These are phyloP conservation scores for Elaphomyces granulatus DNA, from an alignment of 495 filamentous ascomycete species.

Conservation along the genomic window DNA sequence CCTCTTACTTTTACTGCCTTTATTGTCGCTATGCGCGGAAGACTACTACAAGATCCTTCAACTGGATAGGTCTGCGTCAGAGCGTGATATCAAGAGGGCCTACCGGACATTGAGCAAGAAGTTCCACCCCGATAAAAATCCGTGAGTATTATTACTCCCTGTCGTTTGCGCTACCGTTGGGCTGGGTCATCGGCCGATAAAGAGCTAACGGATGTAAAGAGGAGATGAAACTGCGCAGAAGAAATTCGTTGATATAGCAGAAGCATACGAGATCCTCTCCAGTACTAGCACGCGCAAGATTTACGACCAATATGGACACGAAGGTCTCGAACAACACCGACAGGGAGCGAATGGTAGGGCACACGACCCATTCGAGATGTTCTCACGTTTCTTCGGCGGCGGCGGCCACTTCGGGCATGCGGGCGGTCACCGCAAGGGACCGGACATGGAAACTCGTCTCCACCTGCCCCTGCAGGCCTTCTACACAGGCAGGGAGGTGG, in stretches of 20 bases:
- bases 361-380: constrained; percentile 93
- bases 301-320: constrained; percentile 93
- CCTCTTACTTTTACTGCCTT: constrained; percentile 28
- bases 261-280: constrained; percentile 90
- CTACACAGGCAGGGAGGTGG: constrained; percentile 74
- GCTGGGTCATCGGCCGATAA: constrained; percentile 1
- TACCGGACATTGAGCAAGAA: constrained; percentile 90
- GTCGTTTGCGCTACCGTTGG: no score
- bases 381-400: constrained; percentile 94
- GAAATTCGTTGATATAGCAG: constrained; percentile 89
- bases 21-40: constrained; percentile 45
- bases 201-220: constrained; percentile 24
- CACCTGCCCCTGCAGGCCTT: constrained; percentile 78
- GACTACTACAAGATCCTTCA: constrained; percentile 94
- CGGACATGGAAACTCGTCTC: constrained; percentile 80
- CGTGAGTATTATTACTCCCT: constrained; percentile 40
- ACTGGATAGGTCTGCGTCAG: constrained; percentile 64
- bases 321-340: constrained; percentile 73
- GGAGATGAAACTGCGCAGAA: constrained; percentile 66
- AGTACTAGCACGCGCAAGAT: constrained; percentile 70
- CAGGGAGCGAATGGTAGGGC: constrained; percentile 45
- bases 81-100: constrained; percentile 89
- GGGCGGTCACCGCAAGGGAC: constrained; percentile 65
- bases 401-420: constrained; percentile 66
- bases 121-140: constrained; percentile 97